Conservation (phyloP, 208 protist species). For the Vickermania ingenoplastis region DNA sequence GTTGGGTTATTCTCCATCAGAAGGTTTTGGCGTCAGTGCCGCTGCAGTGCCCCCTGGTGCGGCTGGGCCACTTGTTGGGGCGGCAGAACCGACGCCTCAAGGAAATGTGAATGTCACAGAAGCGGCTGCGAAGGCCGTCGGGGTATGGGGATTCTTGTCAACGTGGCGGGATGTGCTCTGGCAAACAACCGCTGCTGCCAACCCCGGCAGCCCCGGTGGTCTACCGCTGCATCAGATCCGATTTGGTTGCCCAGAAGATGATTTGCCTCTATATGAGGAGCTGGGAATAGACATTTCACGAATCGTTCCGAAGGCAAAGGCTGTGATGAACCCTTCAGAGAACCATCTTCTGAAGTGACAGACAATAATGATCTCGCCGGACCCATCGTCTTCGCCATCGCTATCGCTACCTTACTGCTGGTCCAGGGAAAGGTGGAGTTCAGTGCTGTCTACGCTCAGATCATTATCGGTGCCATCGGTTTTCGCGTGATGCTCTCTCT, state of each 20-base stretch:
- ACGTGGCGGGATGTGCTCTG: not conserved
- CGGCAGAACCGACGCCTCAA: too few species aligned
- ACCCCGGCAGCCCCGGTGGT: constrained; percentile 3
- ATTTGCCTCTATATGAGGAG: constrained; percentile 75
- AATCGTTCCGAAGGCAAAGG: constrained; percentile 43
- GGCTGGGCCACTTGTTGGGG: too few species aligned
- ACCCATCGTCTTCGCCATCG: constrained; percentile 60
- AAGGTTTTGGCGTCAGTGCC: too few species aligned
- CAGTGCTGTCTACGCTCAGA: constrained; percentile 73
- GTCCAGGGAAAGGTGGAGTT: constrained; percentile 76
- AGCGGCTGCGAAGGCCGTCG: too few species aligned
- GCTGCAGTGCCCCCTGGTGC: too few species aligned
- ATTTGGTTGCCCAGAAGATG: constrained; percentile 75
- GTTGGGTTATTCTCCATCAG: too few species aligned
- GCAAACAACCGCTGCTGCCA: not conserved
- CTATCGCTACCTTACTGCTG: constrained; percentile 54
- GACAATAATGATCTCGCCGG: constrained; percentile 69
- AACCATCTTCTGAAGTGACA: constrained; percentile 10
- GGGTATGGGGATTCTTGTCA: not conserved
- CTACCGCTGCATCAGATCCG: constrained; percentile 52
- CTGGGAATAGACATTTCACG: constrained; percentile 54
- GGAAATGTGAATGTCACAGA: too few species aligned
- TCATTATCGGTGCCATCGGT: constrained; percentile 51
- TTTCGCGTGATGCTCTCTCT: constrained; percentile 68
- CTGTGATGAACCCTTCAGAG: constrained; percentile 72